Conservation (phyloP, 139 green algal genomes). For the Chlamydomonas sphaeroides region DNA sequence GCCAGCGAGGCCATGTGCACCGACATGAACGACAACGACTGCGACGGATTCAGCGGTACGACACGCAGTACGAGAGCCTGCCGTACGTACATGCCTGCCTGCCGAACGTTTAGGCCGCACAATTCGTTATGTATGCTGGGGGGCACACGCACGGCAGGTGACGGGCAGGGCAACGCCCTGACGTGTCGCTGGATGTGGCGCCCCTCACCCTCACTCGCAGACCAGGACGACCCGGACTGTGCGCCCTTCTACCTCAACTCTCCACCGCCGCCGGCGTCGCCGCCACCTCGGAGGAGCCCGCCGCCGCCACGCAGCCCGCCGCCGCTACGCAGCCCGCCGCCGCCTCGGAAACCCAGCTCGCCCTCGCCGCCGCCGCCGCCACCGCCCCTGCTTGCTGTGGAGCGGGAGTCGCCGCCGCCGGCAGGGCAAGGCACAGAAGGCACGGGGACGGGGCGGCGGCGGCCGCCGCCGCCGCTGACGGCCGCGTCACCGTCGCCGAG, state of each 20-base stretch:
- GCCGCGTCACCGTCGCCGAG: background rate
- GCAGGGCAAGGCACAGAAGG: background rate
- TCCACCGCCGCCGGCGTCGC: background rate
- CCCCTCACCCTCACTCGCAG: background rate
- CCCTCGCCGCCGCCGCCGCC: too few relatives aligned
- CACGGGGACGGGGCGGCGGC: too few relatives aligned
- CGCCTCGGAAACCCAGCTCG: background rate
- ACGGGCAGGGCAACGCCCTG: background rate
- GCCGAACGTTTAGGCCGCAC: too few relatives aligned
- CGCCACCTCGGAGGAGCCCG: too few relatives aligned
- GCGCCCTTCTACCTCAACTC: background rate
- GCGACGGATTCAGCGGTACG: slow-evolving; percentile 18
- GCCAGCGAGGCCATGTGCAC: slow-evolving; percentile 6
- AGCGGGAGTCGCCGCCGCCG: background rate
- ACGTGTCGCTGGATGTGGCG: background rate
- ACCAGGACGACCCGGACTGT: slow-evolving; percentile 25
- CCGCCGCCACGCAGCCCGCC: too few relatives aligned
- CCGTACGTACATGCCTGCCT: background rate
- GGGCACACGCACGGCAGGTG: too few relatives aligned
- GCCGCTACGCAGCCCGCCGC: background rate
- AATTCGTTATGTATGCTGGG: too few relatives aligned
- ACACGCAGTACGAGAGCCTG: too few relatives aligned
- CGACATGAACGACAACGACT: slow-evolving; percentile 40
- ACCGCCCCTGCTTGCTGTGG: background rate
- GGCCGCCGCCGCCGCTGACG: too few relatives aligned